These are phyloP conservation scores for Russula sp. DNA, from an alignment of 768 basidiomycete genomes.

Conservation along the genomic window DNA sequence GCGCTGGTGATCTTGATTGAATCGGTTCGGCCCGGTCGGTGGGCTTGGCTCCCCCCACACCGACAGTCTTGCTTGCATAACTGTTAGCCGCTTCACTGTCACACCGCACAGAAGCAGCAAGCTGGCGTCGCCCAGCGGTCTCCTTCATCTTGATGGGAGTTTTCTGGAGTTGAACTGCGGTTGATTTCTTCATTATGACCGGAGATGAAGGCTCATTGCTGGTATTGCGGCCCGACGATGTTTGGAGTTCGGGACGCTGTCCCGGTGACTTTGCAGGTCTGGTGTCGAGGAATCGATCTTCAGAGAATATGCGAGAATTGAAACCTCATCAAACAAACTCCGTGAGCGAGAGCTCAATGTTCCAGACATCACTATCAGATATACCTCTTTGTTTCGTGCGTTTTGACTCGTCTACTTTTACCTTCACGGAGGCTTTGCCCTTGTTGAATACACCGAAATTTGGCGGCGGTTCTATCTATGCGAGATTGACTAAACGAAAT, in stretches of 20 bases:
- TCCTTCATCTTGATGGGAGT: constrained; percentile 15
- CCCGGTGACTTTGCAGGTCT: constrained; percentile 8
- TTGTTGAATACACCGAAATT: constrained; percentile 59
- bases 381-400: constrained; percentile 35
- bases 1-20: constrained; percentile 5
- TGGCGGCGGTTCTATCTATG: constrained; percentile 46
- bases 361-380: neutral
- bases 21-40: neutral
- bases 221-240: neutral
- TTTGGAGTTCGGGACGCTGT: neutral
- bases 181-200: neutral
- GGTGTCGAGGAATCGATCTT: constrained; percentile 31
- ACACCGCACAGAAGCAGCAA: neutral
- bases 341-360: neutral
- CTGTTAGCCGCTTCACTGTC: constrained; percentile 1
- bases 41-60: neutral
- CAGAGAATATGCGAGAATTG: constrained; percentile 31
- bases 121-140: neutral
- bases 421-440: constrained; percentile 57
- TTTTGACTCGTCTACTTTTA: constrained; percentile 34
- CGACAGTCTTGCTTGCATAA: neutral
- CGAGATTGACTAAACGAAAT: constrained; percentile 3
- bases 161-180: neutral
- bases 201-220: neutral
- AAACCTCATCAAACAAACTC: constrained; percentile 19